These are phyloP conservation scores for Candida alai DNA, from an alignment of 805 yeast genomes.

Conservation along the genomic window DNA sequence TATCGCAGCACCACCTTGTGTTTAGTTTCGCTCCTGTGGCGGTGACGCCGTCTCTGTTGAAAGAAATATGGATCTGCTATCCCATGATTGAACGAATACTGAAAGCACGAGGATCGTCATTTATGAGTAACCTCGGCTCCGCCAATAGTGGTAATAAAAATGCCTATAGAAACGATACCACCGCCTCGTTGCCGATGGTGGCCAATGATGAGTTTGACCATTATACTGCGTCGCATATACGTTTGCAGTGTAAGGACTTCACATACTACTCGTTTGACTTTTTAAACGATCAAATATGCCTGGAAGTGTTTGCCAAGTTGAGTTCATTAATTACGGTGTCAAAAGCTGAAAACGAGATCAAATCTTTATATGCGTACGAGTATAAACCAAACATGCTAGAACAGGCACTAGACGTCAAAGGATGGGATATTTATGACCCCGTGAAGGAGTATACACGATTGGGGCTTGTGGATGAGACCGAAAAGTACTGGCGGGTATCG, in stretches of 20 bases:
- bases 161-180: neutral
- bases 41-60: constrained; percentile 14
- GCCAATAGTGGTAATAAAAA: constrained; percentile 7
- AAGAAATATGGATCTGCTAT: constrained; percentile 89
- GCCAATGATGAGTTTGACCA: constrained; percentile 24
- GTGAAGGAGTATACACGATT: constrained; percentile 67
- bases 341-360: constrained; percentile 41
- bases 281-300: constrained; percentile 50
- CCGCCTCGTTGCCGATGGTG: constrained; percentile 8
- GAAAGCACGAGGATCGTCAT: constrained; percentile 52
- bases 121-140: constrained; percentile 17
- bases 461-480: constrained; percentile 43
- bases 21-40: constrained; percentile 23
- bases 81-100: constrained; percentile 71
- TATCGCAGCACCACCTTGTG: constrained; percentile 36
- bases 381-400: constrained; percentile 78
- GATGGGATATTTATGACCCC: constrained; percentile 73
- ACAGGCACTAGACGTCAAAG: constrained; percentile 39
- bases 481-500: constrained; percentile 65
- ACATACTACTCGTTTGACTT: constrained; percentile 79
- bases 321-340: constrained; percentile 60
- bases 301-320: constrained; percentile 70
- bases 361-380: constrained; percentile 68
- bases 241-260: constrained; percentile 81
- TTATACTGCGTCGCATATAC: constrained; percentile 49